Percentiles rank a stretch among this genome's conserved stretches.
These are phyloP conservation scores for Diaporthe sp. DNA, from an alignment of 2,329 filamentous ascomycete genomes.

Conservation along the genomic window DNA sequence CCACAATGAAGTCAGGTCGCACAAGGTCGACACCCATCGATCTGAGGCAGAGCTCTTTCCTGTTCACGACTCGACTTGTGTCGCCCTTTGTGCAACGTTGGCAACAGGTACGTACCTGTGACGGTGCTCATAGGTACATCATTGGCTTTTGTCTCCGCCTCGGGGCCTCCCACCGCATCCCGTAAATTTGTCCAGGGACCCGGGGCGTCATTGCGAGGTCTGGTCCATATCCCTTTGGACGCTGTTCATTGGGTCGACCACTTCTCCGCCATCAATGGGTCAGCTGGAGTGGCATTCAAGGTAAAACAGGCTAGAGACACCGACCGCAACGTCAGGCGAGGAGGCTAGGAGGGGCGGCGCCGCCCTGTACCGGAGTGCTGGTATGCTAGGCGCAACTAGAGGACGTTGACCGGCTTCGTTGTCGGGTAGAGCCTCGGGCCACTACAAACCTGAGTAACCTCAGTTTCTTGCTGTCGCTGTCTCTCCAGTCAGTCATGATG, in stretches of 20 bases:
- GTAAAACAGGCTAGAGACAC: constrained; percentile 28
- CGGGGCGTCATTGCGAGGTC: constrained; percentile 11
- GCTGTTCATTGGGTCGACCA: constrained; percentile 13
- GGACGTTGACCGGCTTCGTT: constrained; percentile 34
- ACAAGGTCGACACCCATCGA: constrained; percentile 27
- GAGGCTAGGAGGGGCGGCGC: constrained; percentile 26
- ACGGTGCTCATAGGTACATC: constrained; percentile 8
- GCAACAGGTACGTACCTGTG: constrained; percentile 27
- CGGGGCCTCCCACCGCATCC: constrained; percentile 5
- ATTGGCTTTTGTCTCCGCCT: constrained; percentile 6
- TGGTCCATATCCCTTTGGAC: constrained; percentile 13
- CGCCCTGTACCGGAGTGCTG: constrained; percentile 38
- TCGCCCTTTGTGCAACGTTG: constrained; percentile 25
- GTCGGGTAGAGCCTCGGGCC: constrained; percentile 38
- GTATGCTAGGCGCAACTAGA: constrained; percentile 35
- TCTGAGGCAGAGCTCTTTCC: constrained; percentile 7
- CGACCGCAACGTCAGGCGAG: constrained; percentile 20
- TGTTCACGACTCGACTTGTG: constrained; percentile 29
- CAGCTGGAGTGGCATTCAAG: constrained; percentile 19
- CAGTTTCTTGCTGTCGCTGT: not conserved
- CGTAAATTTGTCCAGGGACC: constrained; percentile 4
- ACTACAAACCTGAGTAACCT: constrained; percentile 17
- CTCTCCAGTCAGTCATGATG: not conserved
- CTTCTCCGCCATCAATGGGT: constrained; percentile 27
- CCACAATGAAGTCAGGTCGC: constrained; percentile 34